Conservation (phyloP, 169 alveolate species). For the Sarcocystis neurona region DNA sequence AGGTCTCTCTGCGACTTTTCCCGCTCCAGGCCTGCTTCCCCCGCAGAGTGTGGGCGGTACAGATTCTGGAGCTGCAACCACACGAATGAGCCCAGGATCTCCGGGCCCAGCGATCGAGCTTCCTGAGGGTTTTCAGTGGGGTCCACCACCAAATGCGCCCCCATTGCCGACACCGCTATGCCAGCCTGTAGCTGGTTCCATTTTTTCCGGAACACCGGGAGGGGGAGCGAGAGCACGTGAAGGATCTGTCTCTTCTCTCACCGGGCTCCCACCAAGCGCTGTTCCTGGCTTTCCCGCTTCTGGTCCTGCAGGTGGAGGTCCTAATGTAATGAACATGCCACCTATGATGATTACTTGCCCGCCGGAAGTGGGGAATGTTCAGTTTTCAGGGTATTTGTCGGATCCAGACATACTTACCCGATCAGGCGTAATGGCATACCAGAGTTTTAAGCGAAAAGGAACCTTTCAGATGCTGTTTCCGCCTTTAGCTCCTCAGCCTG, state of each 20-base stretch:
- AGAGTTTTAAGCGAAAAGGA: conserved; percentile 71
- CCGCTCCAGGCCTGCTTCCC: conserved; percentile 14
- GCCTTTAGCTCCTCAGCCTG: conserved; percentile 74
- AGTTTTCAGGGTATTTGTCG: conserved; percentile 68
- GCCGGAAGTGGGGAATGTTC: conserved; percentile 77
- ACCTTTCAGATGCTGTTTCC: conserved; percentile 76
- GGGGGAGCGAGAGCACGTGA: too few relatives aligned
- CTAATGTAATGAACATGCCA: conserved; percentile 65
- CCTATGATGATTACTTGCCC: conserved; percentile 78
- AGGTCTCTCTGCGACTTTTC: conserved; percentile 3
- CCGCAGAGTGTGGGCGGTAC: conserved; percentile 30
- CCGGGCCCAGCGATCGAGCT: conserved; percentile 63
- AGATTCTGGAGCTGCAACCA: conserved; percentile 14
- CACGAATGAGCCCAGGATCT: background rate
- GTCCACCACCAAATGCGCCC: conserved; percentile 66
- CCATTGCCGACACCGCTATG: too few relatives aligned
- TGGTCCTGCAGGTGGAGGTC: conserved; percentile 37
- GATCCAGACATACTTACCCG: conserved; percentile 77
- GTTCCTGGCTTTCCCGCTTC: conserved; percentile 38
- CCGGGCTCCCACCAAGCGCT: conserved; percentile 13
- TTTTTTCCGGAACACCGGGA: too few relatives aligned
- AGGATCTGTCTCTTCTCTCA: too few relatives aligned
- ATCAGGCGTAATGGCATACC: conserved; percentile 75
- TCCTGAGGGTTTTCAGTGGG: conserved; percentile 76
- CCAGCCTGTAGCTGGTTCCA: too few relatives aligned